Conservation (phyloP, 1,284 basidiomycete species). For the Neolentinus lepideus region DNA sequence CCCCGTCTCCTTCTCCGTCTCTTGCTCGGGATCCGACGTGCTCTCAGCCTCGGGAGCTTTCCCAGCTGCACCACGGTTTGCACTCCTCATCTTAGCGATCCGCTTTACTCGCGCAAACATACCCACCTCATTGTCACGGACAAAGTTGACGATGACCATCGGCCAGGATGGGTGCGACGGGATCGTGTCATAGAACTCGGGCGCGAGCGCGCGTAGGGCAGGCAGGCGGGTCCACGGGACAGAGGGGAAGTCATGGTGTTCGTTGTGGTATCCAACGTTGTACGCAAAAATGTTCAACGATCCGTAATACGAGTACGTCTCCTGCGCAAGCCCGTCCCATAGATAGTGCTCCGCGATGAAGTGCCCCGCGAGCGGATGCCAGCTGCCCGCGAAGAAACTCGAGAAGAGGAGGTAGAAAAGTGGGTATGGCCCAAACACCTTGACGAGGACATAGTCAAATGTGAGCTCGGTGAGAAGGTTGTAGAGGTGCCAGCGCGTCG, state of each 20-base stretch:
- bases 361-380: conserved; percentile 95
- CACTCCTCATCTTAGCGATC: neutral
- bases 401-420: conserved; percentile 82
- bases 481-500: conserved; percentile 80
- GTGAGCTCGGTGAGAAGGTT: conserved; percentile 69
- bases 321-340: conserved; percentile 85
- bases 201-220: conserved; percentile 73
- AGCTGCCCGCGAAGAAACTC: conserved; percentile 91
- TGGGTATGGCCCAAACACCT: conserved; percentile 26
- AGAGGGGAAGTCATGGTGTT: conserved; percentile 98
- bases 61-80: too few species aligned
- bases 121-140: conserved; percentile 82
- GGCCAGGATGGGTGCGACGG: conserved; percentile 91
- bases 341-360: conserved; percentile 97
- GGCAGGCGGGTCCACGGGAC: conserved; percentile 95
- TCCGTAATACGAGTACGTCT: conserved; percentile 98
- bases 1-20: too few species aligned
- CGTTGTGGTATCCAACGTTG: conserved; percentile 98
- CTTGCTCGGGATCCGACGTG: too few species aligned
- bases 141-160: conserved; percentile 91
- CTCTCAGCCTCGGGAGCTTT: too few species aligned
- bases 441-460: conserved; percentile 61
- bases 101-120: conserved; percentile 2
- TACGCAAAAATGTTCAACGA: conserved; percentile 89
- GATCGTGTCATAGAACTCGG: conserved; percentile 89